Conservation (phyloP, 2,329 filamentous ascomycete genomes). For the Didymella arachidicola region DNA sequence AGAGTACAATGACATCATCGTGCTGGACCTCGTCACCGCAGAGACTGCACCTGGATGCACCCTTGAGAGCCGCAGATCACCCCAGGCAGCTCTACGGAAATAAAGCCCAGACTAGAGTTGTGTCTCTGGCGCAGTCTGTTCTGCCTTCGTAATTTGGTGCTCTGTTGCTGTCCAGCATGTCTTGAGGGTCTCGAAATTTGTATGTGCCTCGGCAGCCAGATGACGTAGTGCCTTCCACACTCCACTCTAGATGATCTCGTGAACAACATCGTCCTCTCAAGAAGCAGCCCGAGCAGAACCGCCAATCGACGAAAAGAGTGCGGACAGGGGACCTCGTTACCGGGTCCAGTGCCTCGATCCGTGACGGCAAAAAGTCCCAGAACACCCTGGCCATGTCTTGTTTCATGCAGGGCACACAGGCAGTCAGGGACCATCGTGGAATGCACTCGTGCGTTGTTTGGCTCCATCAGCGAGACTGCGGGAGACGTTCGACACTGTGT, state of each 20-base stretch:
- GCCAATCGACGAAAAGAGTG: not conserved
- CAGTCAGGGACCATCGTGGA: conserved; percentile 2
- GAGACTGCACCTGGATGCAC: conserved; percentile 2
- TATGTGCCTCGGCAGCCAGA: not conserved
- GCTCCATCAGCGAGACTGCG: not conserved
- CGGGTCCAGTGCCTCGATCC: not conserved
- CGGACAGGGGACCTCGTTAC: not conserved
- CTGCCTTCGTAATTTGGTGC: not conserved
- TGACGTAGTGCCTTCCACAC: conserved; percentile 11
- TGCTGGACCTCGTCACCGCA: conserved; percentile 10
- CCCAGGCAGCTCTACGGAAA: not conserved
- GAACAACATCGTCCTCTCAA: conserved; percentile 22
- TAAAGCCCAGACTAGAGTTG: not conserved
- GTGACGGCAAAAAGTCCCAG: conserved; percentile 4
- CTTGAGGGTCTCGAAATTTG: not conserved
- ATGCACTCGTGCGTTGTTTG: conserved; percentile 8
- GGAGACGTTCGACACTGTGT: not conserved
- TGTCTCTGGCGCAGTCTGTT: not conserved
- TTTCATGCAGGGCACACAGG: conserved; percentile 9
- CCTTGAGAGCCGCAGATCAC: conserved; percentile 5
- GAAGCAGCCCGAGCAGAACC: not conserved
- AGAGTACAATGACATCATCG: conserved; percentile 18
- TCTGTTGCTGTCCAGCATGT: not conserved
- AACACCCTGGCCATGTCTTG: not conserved
- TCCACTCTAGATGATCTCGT: conserved; percentile 24